Evolutionary conservation across 2,329 filamentous ascomycete genomes (phyloP).

Genomic region (Hansfordia pulvinata): DNA sequence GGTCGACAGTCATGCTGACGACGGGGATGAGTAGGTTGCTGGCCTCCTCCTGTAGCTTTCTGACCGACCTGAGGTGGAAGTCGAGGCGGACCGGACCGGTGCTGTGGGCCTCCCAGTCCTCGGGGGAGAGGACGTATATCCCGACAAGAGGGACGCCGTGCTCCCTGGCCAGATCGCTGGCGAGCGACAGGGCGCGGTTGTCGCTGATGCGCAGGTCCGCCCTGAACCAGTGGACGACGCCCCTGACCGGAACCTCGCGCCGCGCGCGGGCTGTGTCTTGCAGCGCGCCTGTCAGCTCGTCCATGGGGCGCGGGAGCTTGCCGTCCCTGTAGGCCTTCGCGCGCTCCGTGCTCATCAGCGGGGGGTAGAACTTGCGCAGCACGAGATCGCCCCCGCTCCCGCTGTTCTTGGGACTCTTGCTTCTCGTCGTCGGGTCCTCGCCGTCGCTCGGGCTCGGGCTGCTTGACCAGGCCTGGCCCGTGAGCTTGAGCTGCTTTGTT

Average conservation of each 20-base stretch:
- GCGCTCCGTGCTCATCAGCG: slow-evolving; percentile 72
- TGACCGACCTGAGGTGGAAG: slow-evolving; percentile 63
- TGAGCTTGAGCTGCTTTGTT: too few relatives aligned
- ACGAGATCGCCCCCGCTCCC: slow-evolving; percentile 60
- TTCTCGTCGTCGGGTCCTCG: too few relatives aligned
- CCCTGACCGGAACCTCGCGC: slow-evolving; percentile 35
- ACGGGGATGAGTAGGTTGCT: slow-evolving; percentile 63
- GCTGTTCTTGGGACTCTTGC: too few relatives aligned
- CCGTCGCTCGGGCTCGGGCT: not conserved
- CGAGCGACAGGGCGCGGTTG: slow-evolving; percentile 57
- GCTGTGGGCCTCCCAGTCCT: slow-evolving; percentile 75
- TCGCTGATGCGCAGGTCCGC: slow-evolving; percentile 62
- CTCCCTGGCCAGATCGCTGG: slow-evolving; percentile 51
- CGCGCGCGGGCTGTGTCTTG: slow-evolving; percentile 43
- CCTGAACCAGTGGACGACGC: slow-evolving; percentile 86
- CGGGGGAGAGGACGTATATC: slow-evolving; percentile 67
- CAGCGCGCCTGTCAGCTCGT: slow-evolving; percentile 48
- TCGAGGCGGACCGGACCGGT: slow-evolving; percentile 63
- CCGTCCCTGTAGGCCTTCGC: slow-evolving; percentile 62
- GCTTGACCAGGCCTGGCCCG: not conserved
- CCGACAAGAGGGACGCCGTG: slow-evolving; percentile 60
- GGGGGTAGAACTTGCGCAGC: slow-evolving; percentile 65
- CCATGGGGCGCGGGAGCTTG: slow-evolving; percentile 58
- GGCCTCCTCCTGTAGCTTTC: slow-evolving; percentile 51
- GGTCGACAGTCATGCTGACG: slow-evolving; percentile 57